phyloP scores from a whole-genome alignment of 73 alveolate species.

The Symbiodinium pilosum region DNA sequence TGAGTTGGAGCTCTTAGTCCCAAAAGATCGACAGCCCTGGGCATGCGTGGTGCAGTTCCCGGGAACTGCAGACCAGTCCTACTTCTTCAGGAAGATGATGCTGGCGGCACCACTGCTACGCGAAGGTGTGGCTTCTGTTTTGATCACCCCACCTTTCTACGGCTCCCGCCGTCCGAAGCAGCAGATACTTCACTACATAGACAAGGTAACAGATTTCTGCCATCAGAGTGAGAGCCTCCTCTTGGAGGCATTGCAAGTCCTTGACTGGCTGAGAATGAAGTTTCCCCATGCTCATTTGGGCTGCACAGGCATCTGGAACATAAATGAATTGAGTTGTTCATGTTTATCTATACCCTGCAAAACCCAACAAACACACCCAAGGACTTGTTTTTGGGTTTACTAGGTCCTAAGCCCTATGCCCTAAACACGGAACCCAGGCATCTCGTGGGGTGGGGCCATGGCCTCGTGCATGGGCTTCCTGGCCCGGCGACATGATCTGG shows the following conservation, averaged over 20 bases:
- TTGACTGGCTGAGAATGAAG: not conserved
- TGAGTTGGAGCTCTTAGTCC: not conserved
- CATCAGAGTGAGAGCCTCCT: conserved; percentile 1
- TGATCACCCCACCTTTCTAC: not conserved
- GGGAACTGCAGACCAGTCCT: conserved; percentile 8
- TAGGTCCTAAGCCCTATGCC: no score
- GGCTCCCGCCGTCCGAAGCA: not conserved
- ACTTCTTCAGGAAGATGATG: not conserved
- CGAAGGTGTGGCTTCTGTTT: not conserved
- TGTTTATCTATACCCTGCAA: no score
- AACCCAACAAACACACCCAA: no score
- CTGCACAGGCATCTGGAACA: not conserved
- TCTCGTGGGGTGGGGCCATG: conserved; percentile 18
- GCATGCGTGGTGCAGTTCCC: conserved; percentile 6
- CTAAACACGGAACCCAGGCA: no score
- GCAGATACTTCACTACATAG: not conserved
- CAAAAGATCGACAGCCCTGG: not conserved
- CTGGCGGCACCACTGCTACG: not conserved
- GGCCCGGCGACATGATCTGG: not conserved
- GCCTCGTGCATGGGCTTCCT: not conserved
- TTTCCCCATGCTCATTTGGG: not conserved
- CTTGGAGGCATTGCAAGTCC: not conserved
- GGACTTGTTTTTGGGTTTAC: no score
- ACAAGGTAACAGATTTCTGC: not conserved
- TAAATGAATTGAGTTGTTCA: no score